Evolutionary conservation across 352 stramenopile genomes (phyloP), one percentile per base, ranked within the genome.

Genomic region (Paralagenidium karlingii): DNA sequence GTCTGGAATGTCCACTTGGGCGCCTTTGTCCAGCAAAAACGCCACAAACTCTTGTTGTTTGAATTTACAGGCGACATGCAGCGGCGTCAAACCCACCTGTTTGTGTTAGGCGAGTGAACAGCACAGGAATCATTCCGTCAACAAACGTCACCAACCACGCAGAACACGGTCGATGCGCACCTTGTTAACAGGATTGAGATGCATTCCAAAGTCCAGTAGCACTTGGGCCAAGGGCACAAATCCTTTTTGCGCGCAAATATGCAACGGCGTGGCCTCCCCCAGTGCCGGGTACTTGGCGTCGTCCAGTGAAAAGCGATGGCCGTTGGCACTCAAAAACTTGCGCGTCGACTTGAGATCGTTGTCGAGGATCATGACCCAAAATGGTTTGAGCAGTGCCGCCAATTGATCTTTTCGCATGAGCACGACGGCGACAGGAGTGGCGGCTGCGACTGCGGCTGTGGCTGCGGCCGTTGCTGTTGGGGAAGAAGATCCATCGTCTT

Each of bases 51-150:
- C 43, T 1, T 43, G 34, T 18, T 77, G 52, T 3, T 56, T 53
- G 13, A 63, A 75, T 36, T 73, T 74, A 45, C 68, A 77, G 8
- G 68, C 68, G 7, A 82, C 49, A 28, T 82, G 62, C 15, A 82
- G 38, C 7, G 68, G 50, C 19, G 68, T 79, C 13, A 60, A 63
- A 2, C 68, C 64, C 8, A 79, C n/a, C n/a, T n/a, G n/a, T n/a
- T n/a, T n/a, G n/a, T n/a, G n/a, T n/a, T n/a, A n/a, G n/a, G n/a
- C n/a, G n/a, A n/a, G n/a, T n/a, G n/a, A n/a, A n/a, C n/a, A n/a
- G n/a, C n/a, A n/a, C n/a, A n/a, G n/a, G n/a, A n/a, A n/a, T n/a
- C n/a, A n/a, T n/a, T n/a, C n/a, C n/a, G n/a, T n/a, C n/a, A n/a
- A n/a, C n/a, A n/a, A n/a, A n/a, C n/a, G n/a, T n/a, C n/a, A n/a